Evolutionary conservation across 495 filamentous ascomycete genomes (phyloP), one percentile per base, ranked within the genome.

Genomic region (Pyrenopolyporus hunteri): DNA sequence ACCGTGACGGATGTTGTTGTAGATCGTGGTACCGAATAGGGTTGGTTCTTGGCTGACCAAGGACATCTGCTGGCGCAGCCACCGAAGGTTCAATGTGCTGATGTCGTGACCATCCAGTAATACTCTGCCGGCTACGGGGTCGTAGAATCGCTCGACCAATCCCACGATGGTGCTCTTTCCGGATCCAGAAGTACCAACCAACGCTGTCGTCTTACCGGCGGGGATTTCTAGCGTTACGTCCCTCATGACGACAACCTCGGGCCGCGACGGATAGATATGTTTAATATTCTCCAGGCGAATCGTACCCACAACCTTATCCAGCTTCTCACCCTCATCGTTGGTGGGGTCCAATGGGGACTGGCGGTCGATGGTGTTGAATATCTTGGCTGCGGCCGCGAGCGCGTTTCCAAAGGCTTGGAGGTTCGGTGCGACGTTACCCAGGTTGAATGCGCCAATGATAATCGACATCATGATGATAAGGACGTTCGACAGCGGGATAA

Each of bases 91-190:
- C 58, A 98, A 75, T 1, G 78, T 84, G 60, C 83, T 84, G 31
- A 97, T 85, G 65, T 95, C 89, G 59, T 91, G 87, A 5, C 88
- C 93, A 67, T 98, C 94, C 23, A 98, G 77, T 29, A 88, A 81
- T 2, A 98, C 85, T 20, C 83, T 74, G 29, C 93, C 93, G 42
- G 82, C 84, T 19, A 96, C 86, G 6, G 94, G 93, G 52, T 91
- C 83, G 69, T 98, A 98, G 70, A 97, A 98, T 20, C 94, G 82
- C 71, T 97, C 92, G 8, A 97, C 88, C 14, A 98, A 76, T 6
- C 92, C 93, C 17, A 98, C 87, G 13, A 97, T 89, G 1, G 93
- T 98, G 64, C 87, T 91, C 74, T 98, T 98, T 52, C 94, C 88
- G 44, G 89, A 91, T 4, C 93, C 92, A 17, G 91, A 92, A 13